A percentile compares a stretch with the other conserved stretches of the same genome.
These are phyloP conservation scores for Seminavis robusta DNA, from an alignment of 108 stramenopile species.

Conservation along the genomic window DNA sequence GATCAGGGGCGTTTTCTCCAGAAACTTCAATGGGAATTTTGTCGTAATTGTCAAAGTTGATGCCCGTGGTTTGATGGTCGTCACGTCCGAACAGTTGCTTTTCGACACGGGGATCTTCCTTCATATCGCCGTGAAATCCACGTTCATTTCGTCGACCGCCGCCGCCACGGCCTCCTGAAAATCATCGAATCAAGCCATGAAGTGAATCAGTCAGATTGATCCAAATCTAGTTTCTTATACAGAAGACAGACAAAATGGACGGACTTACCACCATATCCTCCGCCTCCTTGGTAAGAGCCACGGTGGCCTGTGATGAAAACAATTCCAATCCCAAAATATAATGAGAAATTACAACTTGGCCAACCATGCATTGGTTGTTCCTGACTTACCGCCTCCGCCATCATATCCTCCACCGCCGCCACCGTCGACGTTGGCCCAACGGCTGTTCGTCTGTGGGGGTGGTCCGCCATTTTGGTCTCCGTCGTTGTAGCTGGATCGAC, in stretches of 20 bases:
- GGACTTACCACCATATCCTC: slow-evolving; percentile 26
- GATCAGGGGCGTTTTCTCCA: slow-evolving; percentile 85
- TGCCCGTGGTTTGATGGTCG: slow-evolving; percentile 93
- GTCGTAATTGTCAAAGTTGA: slow-evolving; percentile 99
- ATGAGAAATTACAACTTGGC: too few species aligned
- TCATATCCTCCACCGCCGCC: slow-evolving; percentile 30
- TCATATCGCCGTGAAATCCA: slow-evolving; percentile 84
- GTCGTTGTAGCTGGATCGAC: slow-evolving; percentile 19
- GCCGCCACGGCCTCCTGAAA: slow-evolving; percentile 27
- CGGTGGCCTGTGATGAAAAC: too few species aligned
- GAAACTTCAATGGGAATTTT: slow-evolving; percentile 96
- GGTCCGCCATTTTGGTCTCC: slow-evolving; percentile 30
- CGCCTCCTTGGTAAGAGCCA: slow-evolving; percentile 27
- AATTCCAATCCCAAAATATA: too few species aligned
- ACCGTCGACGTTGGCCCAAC: slow-evolving; percentile 39
- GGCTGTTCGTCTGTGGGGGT: slow-evolving; percentile 40
- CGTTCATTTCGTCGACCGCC: slow-evolving; percentile 52
- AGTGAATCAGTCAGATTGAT: too few species aligned
- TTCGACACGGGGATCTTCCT: slow-evolving; percentile 73
- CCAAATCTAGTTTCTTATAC: too few species aligned
- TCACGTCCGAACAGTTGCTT: slow-evolving; percentile 65
- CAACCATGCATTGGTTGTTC: too few species aligned
- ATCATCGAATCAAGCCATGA: too few species aligned
- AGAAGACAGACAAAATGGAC: too few species aligned
- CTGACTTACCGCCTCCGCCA: slow-evolving; percentile 16